These are phyloP conservation scores for Akanthomyces uredinophilus DNA, from an alignment of 2,329 filamentous ascomycete genomes.

Conservation along the genomic window DNA sequence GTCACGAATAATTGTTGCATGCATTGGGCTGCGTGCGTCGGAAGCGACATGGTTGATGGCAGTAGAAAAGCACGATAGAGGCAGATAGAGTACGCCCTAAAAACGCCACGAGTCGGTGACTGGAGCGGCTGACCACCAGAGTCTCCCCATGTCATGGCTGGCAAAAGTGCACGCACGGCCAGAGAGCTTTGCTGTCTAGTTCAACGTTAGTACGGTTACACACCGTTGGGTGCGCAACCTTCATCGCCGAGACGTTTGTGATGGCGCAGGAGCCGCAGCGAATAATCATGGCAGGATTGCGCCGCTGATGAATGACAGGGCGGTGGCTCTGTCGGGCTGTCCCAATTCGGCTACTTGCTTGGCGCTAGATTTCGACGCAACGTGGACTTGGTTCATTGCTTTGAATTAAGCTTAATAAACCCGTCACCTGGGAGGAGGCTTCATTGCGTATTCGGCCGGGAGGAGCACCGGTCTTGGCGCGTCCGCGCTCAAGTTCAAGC, in stretches of 20 bases:
- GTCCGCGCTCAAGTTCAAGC: not conserved
- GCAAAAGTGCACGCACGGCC: no score
- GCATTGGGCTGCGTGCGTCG: not conserved
- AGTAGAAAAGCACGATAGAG: not conserved
- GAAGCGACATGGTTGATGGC: not conserved
- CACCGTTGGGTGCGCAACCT: not conserved
- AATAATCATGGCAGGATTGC: not conserved
- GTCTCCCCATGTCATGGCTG: no score
- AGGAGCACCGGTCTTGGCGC: not conserved
- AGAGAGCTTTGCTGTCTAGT: no score
- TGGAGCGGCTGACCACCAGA: not conserved
- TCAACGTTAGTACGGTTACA: no score
- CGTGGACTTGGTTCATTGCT: not conserved
- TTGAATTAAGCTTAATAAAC: not conserved
- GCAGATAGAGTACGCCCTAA: no score
- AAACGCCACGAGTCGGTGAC: not conserved
- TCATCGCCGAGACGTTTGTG: not conserved
- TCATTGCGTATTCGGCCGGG: not conserved
- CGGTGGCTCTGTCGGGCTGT: not conserved
- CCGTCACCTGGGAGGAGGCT: not conserved
- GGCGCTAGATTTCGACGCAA: not conserved
- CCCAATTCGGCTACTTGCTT: not conserved
- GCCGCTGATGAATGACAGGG: not conserved
- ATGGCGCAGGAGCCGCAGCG: not conserved
- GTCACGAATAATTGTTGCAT: not conserved